Evolutionary conservation across 179 eudicot genomes (phyloP).

Genomic region (Heliamphora pulchella): DNA sequence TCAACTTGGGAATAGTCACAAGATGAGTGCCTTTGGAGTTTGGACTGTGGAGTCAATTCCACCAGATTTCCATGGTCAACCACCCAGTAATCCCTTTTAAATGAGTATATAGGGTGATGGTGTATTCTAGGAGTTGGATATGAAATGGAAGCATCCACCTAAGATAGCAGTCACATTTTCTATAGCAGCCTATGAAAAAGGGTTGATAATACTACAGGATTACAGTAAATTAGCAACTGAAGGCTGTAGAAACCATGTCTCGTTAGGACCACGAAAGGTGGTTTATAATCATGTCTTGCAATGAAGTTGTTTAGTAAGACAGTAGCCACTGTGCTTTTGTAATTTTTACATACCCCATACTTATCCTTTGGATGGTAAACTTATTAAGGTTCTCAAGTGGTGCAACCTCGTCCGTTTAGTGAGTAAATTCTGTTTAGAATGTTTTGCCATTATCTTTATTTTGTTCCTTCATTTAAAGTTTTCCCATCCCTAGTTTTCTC

Average conservation of each 20-base stretch:
- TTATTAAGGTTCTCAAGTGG: constrained; percentile 8
- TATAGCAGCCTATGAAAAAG: neutral
- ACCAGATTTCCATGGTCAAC: neutral
- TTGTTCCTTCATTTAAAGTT: neutral
- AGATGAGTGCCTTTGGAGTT: neutral
- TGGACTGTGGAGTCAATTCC: neutral
- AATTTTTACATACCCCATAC: neutral
- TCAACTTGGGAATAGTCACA: neutral
- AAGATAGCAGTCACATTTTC: neutral
- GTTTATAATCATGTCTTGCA: neutral
- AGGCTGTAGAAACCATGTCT: neutral
- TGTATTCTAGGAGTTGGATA: neutral
- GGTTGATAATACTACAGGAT: neutral
- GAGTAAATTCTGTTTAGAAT: neutral
- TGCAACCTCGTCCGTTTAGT: neutral
- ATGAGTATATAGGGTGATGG: neutral
- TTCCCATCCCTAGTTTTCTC: neutral
- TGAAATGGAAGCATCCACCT: neutral
- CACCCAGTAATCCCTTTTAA: neutral
- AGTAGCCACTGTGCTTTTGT: constrained; percentile 8
- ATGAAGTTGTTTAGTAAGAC: neutral
- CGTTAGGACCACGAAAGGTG: neutral
- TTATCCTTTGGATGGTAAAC: neutral
- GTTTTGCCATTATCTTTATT: neutral
- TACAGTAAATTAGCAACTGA: neutral